A percentile compares a stretch with the other conserved stretches of the same genome.
phyloP scores from a whole-genome alignment of 2,329 filamentous ascomycete genomes.

The Trichoderma endophyticum region DNA sequence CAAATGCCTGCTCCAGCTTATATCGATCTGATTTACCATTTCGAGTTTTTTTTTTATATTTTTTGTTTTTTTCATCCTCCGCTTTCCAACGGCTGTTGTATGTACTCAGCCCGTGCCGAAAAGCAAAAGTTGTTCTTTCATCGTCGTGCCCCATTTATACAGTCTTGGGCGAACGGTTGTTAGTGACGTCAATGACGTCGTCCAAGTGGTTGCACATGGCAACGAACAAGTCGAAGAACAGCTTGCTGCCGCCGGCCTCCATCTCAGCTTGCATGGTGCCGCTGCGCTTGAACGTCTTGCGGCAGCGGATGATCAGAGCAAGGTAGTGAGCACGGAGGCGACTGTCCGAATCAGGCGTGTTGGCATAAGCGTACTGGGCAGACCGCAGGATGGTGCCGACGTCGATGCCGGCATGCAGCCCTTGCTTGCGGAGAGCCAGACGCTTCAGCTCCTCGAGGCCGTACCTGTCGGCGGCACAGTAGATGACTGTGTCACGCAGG shows the following conservation, averaged over 20 bases:
- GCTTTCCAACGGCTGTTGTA: constrained; percentile 21
- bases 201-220: constrained; percentile 98
- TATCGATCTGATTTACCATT: constrained; percentile 26
- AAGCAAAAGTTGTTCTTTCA: constrained; percentile 16
- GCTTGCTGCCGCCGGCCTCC: constrained; percentile 83
- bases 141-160: constrained; percentile 41
- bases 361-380: constrained; percentile 90
- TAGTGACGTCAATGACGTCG: constrained; percentile 86
- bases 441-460: constrained; percentile 89
- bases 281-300: constrained; percentile 96
- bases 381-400: constrained; percentile 87
- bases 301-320: constrained; percentile 93
- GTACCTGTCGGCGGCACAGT: constrained; percentile 88
- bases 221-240: constrained; percentile 98
- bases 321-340: constrained; percentile 94
- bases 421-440: constrained; percentile 90
- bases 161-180: constrained; percentile 57
- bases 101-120: constrained; percentile 25
- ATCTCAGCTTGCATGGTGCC: constrained; percentile 99
- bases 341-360: constrained; percentile 91
- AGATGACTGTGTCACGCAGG: constrained; percentile 89
- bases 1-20: constrained; percentile 42
- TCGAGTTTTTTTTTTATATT: constrained; percentile 17
- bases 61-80: constrained; percentile 16
- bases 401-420: constrained; percentile 87